A percentile compares a stretch with the other conserved stretches of the same genome.
Evolutionary conservation across 1,284 basidiomycete genomes (phyloP).

Genomic region (Pterulicium gracile): DNA sequence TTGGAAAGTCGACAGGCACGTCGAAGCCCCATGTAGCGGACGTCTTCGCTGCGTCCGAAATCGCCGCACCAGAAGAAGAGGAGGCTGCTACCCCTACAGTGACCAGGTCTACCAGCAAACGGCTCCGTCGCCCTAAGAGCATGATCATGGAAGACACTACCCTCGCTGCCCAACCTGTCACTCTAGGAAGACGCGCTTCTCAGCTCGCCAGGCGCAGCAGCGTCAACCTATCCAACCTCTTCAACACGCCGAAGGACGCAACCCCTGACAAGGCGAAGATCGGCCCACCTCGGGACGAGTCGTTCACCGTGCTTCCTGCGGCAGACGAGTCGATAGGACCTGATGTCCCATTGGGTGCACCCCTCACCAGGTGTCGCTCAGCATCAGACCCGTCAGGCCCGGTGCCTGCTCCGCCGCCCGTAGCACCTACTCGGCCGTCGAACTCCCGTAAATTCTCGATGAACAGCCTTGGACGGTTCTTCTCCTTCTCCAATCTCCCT

Average conservation of each 20-base stretch:
- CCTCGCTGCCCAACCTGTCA: not conserved
- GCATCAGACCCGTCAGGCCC: not conserved
- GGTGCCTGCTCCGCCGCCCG: not conserved
- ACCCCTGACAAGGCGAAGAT: too few species aligned
- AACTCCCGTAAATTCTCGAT: not conserved
- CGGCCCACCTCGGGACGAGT: not conserved
- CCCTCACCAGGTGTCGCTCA: not conserved
- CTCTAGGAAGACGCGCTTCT: not conserved
- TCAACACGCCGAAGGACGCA: not conserved
- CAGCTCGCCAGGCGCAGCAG: not conserved
- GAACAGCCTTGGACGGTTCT: not conserved
- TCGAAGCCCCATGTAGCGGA: not conserved
- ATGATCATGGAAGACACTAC: not conserved
- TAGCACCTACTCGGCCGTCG: too few species aligned
- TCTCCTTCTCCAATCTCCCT: not conserved
- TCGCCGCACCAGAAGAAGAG: not conserved
- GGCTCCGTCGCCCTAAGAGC: not conserved
- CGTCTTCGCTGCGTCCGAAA: not conserved
- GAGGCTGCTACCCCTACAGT: too few species aligned
- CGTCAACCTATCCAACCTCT: not conserved
- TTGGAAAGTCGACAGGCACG: not conserved
- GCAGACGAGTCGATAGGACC: not conserved
- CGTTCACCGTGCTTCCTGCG: not conserved
- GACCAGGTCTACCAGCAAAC: not conserved
- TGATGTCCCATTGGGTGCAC: not conserved